phyloP scores from a whole-genome alignment of 2,329 filamentous ascomycete genomes.

The Mycosphaerelloides madeirae region DNA sequence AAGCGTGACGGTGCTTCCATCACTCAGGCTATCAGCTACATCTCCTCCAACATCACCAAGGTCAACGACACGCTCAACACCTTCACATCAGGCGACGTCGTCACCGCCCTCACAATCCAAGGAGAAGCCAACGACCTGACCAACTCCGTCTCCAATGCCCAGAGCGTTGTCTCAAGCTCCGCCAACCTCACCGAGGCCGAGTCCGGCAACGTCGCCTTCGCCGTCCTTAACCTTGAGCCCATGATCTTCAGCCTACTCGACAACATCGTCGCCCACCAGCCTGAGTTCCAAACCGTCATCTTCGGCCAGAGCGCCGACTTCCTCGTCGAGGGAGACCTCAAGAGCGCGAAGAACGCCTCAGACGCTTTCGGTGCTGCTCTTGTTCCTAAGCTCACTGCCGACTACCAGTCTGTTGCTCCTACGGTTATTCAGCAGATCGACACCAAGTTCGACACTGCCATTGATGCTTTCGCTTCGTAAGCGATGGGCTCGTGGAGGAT shows the following conservation, averaged over 20 bases:
- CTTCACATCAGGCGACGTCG: constrained; percentile 13
- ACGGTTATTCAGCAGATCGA: constrained; percentile 13
- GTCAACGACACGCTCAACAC: constrained; percentile 8
- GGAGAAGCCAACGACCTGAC: constrained; percentile 6
- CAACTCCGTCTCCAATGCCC: constrained; percentile 9
- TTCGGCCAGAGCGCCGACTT: constrained; percentile 5
- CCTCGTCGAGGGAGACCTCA: constrained; percentile 10
- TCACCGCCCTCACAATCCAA: constrained; percentile 16
- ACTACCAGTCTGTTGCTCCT: constrained; percentile 8
- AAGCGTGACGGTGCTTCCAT: constrained; percentile 15
- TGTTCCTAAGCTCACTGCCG: constrained; percentile 11
- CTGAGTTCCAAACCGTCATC: constrained; percentile 14
- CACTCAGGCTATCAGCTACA: constrained; percentile 9
- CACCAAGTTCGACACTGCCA: constrained; percentile 10
- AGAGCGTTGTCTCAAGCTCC: constrained; percentile 9
- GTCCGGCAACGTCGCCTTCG: constrained; percentile 11
- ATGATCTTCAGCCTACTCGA: constrained; percentile 11
- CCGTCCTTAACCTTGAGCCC: constrained; percentile 12
- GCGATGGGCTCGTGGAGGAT: too few species aligned
- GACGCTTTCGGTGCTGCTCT: constrained; percentile 10
- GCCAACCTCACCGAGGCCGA: constrained; percentile 4
- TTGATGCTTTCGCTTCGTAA: constrained; percentile 6
- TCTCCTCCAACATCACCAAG: constrained; percentile 12
- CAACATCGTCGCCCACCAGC: constrained; percentile 12
- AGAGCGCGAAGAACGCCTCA: constrained; percentile 8